Conservation (phyloP, 306 rosid species). For the Dryas octopetala region DNA sequence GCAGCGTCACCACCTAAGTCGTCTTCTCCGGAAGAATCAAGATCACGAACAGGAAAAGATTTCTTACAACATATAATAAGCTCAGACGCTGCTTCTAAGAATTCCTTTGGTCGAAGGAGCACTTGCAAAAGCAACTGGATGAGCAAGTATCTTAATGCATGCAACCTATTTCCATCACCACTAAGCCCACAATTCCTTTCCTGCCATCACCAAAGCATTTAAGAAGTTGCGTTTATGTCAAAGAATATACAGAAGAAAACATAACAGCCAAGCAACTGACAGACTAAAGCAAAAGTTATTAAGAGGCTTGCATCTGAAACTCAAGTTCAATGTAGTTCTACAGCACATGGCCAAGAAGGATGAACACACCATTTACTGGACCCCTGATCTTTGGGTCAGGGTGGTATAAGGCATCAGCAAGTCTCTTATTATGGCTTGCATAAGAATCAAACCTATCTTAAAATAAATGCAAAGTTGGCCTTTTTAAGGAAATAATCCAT, state of each 20-base stretch:
- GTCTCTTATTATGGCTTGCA: neutral
- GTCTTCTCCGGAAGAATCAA: constrained; percentile 62
- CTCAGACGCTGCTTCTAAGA: constrained; percentile 81
- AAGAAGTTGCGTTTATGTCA: constrained; percentile 6
- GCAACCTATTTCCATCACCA: constrained; percentile 58
- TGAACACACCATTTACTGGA: neutral
- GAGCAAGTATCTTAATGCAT: constrained; percentile 80
- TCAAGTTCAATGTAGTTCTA: constrained; percentile 1
- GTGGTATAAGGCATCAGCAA: neutral
- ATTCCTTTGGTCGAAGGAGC: constrained; percentile 79
- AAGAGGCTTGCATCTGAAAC: neutral
- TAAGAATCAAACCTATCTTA: neutral
- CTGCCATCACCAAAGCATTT: constrained; percentile 41
- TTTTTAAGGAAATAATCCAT: neutral
- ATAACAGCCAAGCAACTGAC: constrained; percentile 13
- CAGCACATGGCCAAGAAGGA: neutral
- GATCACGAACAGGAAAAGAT: constrained; percentile 60
- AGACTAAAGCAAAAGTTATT: constrained; percentile 8
- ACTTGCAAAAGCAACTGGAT: constrained; percentile 86
- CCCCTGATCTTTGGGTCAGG: neutral
- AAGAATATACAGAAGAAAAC: neutral
- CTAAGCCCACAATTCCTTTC: constrained; percentile 59
- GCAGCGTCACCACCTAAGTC: constrained; percentile 53
- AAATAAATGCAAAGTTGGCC: constrained; percentile 4
- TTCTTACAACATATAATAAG: constrained; percentile 79